Percentiles rank a stretch among this genome's conserved stretches.
These are phyloP conservation scores for Lentinula aciculospora DNA, from an alignment of 768 basidiomycete genomes.

Conservation along the genomic window DNA sequence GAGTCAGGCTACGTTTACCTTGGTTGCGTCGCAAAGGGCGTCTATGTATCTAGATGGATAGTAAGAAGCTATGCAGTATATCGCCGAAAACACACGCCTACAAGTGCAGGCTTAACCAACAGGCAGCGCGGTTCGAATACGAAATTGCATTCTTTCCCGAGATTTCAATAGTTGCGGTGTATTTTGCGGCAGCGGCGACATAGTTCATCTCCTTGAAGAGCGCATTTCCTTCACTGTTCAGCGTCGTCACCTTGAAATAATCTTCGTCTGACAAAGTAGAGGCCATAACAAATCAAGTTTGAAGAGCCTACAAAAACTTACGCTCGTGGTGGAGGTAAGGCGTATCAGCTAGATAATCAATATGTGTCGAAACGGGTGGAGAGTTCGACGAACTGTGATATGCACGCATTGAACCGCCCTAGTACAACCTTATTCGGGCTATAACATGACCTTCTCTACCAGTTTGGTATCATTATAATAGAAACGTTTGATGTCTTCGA, in stretches of 20 bases:
- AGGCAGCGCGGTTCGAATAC: conserved; percentile 17
- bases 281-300: background rate
- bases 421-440: too few species aligned
- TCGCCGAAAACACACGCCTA: background rate
- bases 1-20: background rate
- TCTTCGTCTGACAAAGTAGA: background rate
- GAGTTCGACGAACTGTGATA: background rate
- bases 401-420: too few species aligned
- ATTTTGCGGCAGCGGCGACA: background rate
- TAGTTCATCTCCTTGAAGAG: background rate
- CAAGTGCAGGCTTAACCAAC: background rate
- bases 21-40: background rate
- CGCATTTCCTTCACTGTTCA: background rate
- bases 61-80: too few species aligned
- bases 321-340: background rate
- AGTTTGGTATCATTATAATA: too few species aligned
- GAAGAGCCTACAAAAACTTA: background rate
- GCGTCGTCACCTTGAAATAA: background rate
- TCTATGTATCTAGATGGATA: background rate
- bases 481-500: too few species aligned
- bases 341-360: background rate
- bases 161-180: conserved; percentile 10
- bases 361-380: background rate
- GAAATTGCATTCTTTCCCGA: conserved; percentile 14
- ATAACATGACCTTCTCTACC: too few species aligned